Evolutionary conservation across 768 basidiomycete species (phyloP).

Genomic region (Leucocoprinus sp.): DNA sequence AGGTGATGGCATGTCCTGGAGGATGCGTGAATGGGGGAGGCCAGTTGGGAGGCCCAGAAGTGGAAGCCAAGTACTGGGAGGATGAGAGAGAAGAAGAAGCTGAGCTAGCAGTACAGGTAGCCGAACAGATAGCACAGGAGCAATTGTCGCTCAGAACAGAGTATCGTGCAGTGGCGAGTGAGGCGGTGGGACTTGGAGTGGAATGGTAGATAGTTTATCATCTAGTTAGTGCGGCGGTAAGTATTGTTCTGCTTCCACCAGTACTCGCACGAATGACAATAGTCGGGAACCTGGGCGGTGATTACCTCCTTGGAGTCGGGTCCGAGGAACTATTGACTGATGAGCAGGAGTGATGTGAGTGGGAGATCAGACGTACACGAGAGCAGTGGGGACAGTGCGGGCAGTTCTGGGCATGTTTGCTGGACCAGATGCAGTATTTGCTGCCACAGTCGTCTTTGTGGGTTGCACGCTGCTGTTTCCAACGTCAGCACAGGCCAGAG

Average conservation of each 20-base stretch:
- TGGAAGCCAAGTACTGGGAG: conserved; percentile 82
- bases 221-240: conserved; percentile 24
- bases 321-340: conserved; percentile 49
- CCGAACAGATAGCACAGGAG: too few relatives aligned
- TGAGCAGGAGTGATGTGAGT: conserved; percentile 4
- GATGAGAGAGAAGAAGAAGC: conserved; percentile 36
- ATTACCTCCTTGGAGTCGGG: conserved; percentile 63
- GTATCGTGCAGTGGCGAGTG: conserved; percentile 82
- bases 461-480: conserved; percentile 46
- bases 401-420: conserved; percentile 25
- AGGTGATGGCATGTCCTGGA: conserved; percentile 98
- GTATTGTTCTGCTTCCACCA: conserved; percentile 46
- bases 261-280: conserved; percentile 50
- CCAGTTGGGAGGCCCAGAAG: conserved; percentile 56
- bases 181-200: conserved; percentile 68
- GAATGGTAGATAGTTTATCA: conserved; percentile 44
- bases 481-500: too few relatives aligned
- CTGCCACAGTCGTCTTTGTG: conserved; percentile 48
- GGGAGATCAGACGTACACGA: conserved; percentile 26
- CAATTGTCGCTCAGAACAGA: conserved; percentile 63
- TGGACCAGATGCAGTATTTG: conserved; percentile 32
- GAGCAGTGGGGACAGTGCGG: conserved; percentile 35
- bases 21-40: conserved; percentile 98
- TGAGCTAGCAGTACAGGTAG: too few relatives aligned
- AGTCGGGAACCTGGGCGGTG: conserved; percentile 39